Conservation (phyloP, 2,329 filamentous ascomycete species). For the Neopestalotiopsis rosae region DNA sequence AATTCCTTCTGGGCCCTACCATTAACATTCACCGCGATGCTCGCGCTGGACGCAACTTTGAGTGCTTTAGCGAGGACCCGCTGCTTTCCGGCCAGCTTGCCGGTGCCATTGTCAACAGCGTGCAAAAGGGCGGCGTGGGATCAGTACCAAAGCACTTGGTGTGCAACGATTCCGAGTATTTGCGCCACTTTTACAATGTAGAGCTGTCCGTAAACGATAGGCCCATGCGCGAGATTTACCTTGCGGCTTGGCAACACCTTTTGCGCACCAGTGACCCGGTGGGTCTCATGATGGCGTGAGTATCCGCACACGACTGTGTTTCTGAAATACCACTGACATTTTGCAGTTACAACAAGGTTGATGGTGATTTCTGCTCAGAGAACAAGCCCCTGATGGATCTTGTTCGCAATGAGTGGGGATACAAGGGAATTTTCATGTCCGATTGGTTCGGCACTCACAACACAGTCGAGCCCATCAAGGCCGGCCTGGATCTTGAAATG, state of each 20-base stretch:
- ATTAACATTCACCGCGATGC: conserved; percentile 51
- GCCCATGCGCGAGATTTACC: conserved; percentile 26
- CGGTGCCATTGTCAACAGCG: conserved; percentile 43
- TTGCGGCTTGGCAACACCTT: conserved; percentile 26
- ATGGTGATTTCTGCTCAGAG: conserved; percentile 30
- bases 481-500: conserved; percentile 41
- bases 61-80: conserved; percentile 50
- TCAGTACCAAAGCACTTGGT: conserved; percentile 58
- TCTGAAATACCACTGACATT: background rate
- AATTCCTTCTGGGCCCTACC: conserved; percentile 71
- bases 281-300: conserved; percentile 27
- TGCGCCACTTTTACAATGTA: conserved; percentile 26
- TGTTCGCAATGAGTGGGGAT: conserved; percentile 39
- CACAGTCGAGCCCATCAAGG: conserved; percentile 34
- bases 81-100: conserved; percentile 46
- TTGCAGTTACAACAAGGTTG: conserved; percentile 32
- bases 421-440: conserved; percentile 39
- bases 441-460: conserved; percentile 42
- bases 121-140: conserved; percentile 39
- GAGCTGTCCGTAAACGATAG: conserved; percentile 17
- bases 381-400: conserved; percentile 30
- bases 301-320: background rate
- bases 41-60: conserved; percentile 48
- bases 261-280: conserved; percentile 22
- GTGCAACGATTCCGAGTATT: conserved; percentile 53